Conservation (phyloP, 768 basidiomycete species). For the Boletus huronensis region DNA sequence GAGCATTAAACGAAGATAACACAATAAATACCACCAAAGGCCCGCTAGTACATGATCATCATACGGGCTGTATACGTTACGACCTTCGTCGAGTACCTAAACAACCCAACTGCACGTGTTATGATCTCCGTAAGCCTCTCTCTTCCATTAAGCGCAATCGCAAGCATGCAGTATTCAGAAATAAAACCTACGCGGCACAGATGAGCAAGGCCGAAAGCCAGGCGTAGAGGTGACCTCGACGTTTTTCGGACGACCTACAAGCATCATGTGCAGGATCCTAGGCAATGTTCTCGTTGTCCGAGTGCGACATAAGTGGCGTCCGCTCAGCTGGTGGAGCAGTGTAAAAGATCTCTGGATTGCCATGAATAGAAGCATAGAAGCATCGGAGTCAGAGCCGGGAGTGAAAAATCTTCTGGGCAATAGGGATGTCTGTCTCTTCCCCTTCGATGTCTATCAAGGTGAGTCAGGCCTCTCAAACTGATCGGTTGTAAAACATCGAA, state of each 20-base stretch:
- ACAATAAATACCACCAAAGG: not conserved
- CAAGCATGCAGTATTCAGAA: slow-evolving; percentile 58
- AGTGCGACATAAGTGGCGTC: slow-evolving; percentile 14
- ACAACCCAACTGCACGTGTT: not conserved
- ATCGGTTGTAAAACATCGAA: slow-evolving; percentile 56
- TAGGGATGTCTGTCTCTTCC: slow-evolving; percentile 14
- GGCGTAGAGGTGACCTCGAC: slow-evolving; percentile 51
- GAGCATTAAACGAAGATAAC: slow-evolving; percentile 22
- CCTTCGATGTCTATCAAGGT: slow-evolving; percentile 45
- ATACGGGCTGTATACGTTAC: not conserved
- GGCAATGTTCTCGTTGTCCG: not conserved
- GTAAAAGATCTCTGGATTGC: not conserved
- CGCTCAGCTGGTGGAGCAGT: slow-evolving; percentile 2
- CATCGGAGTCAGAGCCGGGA: not conserved
- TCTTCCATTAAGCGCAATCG: slow-evolving; percentile 47
- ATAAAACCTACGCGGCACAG: slow-evolving; percentile 57
- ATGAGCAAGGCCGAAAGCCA: slow-evolving; percentile 42
- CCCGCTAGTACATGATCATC: not conserved
- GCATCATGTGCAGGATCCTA: slow-evolving; percentile 15
- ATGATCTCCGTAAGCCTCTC: slow-evolving; percentile 12
- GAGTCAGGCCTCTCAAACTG: slow-evolving; percentile 47
- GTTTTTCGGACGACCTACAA: slow-evolving; percentile 34
- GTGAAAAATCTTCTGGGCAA: slow-evolving; percentile 11
- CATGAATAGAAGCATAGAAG: not conserved
- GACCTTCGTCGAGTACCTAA: not conserved